Conservation (phyloP, 331 rosid species). For the Malus hybrid region DNA sequence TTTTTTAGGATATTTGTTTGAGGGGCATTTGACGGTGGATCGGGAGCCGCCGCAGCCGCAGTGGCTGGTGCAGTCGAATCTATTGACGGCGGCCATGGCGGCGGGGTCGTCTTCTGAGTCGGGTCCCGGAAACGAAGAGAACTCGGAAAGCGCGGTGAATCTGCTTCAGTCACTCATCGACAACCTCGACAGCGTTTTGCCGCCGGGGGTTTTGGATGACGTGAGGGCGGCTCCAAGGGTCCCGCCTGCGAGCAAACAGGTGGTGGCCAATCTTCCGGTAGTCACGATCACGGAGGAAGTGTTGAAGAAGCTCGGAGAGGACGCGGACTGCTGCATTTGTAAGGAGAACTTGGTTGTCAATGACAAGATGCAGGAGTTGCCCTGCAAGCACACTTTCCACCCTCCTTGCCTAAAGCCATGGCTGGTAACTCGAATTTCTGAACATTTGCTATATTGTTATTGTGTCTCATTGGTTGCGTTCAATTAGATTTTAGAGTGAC, state of each 20-base stretch:
- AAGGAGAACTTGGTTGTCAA: conserved; percentile 58
- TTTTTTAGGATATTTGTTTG: conserved; percentile 71
- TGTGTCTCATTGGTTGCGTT: neutral
- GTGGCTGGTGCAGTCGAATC: conserved; percentile 80
- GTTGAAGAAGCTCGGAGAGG: conserved; percentile 58
- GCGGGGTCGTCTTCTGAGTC: conserved; percentile 54
- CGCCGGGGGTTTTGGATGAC: conserved; percentile 61
- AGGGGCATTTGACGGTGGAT: conserved; percentile 93
- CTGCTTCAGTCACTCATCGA: conserved; percentile 59
- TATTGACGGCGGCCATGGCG: conserved; percentile 52
- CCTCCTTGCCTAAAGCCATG: conserved; percentile 93
- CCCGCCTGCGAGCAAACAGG: conserved; percentile 95
- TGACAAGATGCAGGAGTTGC: conserved; percentile 91
- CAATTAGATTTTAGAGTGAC: neutral
- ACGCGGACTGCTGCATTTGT: conserved; percentile 83
- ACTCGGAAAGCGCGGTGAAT: conserved; percentile 34
- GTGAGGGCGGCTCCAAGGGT: conserved; percentile 50
- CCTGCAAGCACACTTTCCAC: conserved; percentile 96
- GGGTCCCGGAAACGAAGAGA: conserved; percentile 17
- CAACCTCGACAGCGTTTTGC: conserved; percentile 61
- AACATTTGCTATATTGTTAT: neutral
- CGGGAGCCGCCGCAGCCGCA: conserved; percentile 88
- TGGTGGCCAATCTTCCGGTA: conserved; percentile 79
- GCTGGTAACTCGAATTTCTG: conserved; percentile 49
- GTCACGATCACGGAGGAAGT: conserved; percentile 62